phyloP scores from a whole-genome alignment of 2,329 filamentous ascomycete species.

The Ampelomyces quisqualis region DNA sequence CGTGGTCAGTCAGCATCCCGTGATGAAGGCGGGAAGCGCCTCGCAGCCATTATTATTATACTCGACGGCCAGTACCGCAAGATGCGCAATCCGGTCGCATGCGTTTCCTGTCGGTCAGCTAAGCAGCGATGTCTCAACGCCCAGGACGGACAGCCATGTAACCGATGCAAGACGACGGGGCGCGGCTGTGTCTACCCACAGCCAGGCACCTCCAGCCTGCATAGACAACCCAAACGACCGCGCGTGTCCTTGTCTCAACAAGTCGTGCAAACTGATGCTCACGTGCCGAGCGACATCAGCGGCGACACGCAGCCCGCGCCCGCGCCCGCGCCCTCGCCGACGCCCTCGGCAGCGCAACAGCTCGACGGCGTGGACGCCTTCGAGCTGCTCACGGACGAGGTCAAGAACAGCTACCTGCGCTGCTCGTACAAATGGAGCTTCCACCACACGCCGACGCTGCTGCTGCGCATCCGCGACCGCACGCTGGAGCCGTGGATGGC shows the following conservation, averaged over 20 bases:
- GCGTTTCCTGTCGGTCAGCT: constrained; percentile 42
- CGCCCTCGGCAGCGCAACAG: too few species aligned
- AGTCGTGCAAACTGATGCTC: too few species aligned
- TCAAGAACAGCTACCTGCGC: constrained; percentile 45
- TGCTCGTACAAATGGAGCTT: constrained; percentile 49
- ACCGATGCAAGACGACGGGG: constrained; percentile 40
- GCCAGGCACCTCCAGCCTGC: constrained; percentile 42
- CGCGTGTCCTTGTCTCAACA: constrained; percentile 23
- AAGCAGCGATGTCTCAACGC: constrained; percentile 46
- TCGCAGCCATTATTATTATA: too few species aligned
- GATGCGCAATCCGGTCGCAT: constrained; percentile 46
- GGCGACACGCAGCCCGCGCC: constrained; percentile 18
- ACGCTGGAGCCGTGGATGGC: constrained; percentile 43
- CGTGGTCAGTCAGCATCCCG: too few species aligned
- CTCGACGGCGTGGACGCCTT: constrained; percentile 43
- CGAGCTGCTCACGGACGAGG: constrained; percentile 45
- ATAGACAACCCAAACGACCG: constrained; percentile 42
- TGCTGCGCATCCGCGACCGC: constrained; percentile 42
- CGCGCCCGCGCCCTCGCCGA: constrained; percentile 24
- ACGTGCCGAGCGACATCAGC: constrained; percentile 25
- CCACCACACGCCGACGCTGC: constrained; percentile 45
- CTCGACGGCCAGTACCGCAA: too few species aligned
- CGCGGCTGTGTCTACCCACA: constrained; percentile 39
- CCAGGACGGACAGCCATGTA: constrained; percentile 41
- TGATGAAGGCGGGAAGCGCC: too few species aligned